Evolutionary conservation across 202 grass and related monocot species (phyloP).

Genomic region (Brachypodium distachyon): DNA sequence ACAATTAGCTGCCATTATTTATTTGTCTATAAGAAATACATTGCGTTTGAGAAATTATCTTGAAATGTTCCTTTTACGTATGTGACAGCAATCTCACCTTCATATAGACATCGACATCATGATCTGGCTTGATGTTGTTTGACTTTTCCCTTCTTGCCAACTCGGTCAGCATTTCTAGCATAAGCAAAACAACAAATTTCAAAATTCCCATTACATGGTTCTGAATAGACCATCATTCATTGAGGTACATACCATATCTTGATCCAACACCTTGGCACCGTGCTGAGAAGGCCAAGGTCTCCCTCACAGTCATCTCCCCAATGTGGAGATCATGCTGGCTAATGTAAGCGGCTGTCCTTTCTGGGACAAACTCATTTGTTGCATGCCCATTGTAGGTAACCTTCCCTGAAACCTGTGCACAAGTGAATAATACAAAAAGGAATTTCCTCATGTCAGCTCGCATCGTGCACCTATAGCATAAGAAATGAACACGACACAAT

Average conservation of each 20-base stretch:
- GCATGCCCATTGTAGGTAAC: slow-evolving; percentile 89
- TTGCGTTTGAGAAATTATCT: background rate
- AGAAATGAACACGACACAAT: too few species aligned
- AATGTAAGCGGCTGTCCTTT: slow-evolving; percentile 85
- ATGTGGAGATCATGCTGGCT: slow-evolving; percentile 94
- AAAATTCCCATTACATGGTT: background rate
- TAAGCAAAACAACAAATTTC: slow-evolving; percentile 6
- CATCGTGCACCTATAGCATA: too few species aligned
- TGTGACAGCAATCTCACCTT: slow-evolving; percentile 42
- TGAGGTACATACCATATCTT: slow-evolving; percentile 45
- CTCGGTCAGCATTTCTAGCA: slow-evolving; percentile 78
- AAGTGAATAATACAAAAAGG: too few species aligned
- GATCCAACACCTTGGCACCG: slow-evolving; percentile 86
- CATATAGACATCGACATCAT: slow-evolving; percentile 94
- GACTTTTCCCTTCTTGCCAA: slow-evolving; percentile 82
- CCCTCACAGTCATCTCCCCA: slow-evolving; percentile 93
- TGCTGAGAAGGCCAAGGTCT: slow-evolving; percentile 74
- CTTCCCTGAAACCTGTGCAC: slow-evolving; percentile 50
- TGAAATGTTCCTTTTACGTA: slow-evolving; percentile 2
- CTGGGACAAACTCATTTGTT: slow-evolving; percentile 78
- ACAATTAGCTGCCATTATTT: too few species aligned
- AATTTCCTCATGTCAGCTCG: too few species aligned
- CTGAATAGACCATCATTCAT: too few species aligned
- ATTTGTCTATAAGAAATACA: too few species aligned
- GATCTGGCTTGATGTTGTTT: slow-evolving; percentile 86